Evolutionary conservation across 2,329 filamentous ascomycete species (phyloP), one percentile per base, ranked within the genome.

Genomic region (Xylariales sp.): DNA sequence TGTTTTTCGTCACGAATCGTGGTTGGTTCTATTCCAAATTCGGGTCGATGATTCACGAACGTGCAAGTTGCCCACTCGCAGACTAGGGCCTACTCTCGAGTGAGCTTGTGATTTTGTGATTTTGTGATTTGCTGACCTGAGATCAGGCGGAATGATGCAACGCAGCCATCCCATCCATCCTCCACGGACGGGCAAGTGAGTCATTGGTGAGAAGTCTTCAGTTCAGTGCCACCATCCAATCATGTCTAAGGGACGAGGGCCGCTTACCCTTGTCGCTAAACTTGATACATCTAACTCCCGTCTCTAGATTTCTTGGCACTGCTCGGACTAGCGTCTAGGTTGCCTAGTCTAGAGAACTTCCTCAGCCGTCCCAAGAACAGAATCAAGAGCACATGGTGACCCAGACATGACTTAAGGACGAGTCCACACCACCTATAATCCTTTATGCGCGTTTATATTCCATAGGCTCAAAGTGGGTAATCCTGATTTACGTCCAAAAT

Each of bases 101-200:
- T 60, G 67, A 63, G 62, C 50, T 49, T 54, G 53, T 28, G 53
- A 52, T 45, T 56, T 65, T 67, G 60, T 68, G 65, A 69, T 10
- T 39, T 10, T 23, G 23, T 23, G 23, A 23, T 61, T 68, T 58
- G 65, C 68, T 69, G 68, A 66, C 59, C 45, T 41, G 55, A 49
- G 59, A 68, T 65, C 62, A 68, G 62, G 65, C 50, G 59, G 59
- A 54, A 57, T 60, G 45, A 58, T 68, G 41, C 50, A 32, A 61
- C 57, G 34, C 57, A 28, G 41, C 43, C 59, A 49, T 62, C 46
- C 53, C 23, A 65, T 70, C 49, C 60, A 65, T 70, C 49, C 60
- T 68, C 49, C 43, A 43, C 61, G 53, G 67, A 61, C 48, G 53
- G 55, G 62, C 65, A 65, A 70, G 62, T 68, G 68, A 70, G 65